These are phyloP conservation scores for Hanseniaspora lindneri DNA, from an alignment of 805 yeast genomes.

Conservation along the genomic window DNA sequence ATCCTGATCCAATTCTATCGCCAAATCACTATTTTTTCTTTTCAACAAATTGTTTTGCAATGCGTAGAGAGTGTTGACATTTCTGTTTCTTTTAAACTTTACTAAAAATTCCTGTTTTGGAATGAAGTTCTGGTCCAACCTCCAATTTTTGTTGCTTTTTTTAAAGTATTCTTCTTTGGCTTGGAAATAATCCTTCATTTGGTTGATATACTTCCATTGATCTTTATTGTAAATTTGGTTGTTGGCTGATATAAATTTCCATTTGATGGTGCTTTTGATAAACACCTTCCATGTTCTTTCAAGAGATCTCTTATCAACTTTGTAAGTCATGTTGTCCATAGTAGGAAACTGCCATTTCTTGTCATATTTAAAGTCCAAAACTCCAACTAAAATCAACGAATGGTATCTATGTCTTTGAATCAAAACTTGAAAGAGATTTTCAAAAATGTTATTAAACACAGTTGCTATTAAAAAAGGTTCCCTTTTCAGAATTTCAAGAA, in stretches of 20 bases:
- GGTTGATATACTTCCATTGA: slow-evolving; percentile 15
- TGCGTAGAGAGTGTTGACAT: slow-evolving; percentile 2
- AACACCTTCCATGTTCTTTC: slow-evolving; percentile 43
- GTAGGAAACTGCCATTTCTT: slow-evolving; percentile 39
- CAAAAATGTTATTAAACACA: slow-evolving; percentile 46
- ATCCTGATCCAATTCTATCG: not conserved
- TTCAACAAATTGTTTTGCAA: slow-evolving; percentile 13
- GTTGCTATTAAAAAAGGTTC: slow-evolving; percentile 40
- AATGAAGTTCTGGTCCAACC: slow-evolving; percentile 20
- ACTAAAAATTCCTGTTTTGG: slow-evolving; percentile 22
- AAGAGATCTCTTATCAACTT: slow-evolving; percentile 48
- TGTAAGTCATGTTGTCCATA: slow-evolving; percentile 32
- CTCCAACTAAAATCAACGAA: slow-evolving; percentile 42
- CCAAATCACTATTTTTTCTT: slow-evolving; percentile 10
- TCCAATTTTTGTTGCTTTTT: slow-evolving; percentile 12
- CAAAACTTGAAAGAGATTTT: slow-evolving; percentile 7
- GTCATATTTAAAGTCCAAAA: slow-evolving; percentile 53
- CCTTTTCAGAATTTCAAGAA: slow-evolving; percentile 33
- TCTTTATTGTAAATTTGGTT: slow-evolving; percentile 12
- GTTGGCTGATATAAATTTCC: not conserved
- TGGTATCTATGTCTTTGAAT: slow-evolving; percentile 48
- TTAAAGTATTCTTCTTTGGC: slow-evolving; percentile 13
- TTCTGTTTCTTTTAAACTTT: slow-evolving; percentile 17
- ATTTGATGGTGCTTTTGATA: slow-evolving; percentile 25
- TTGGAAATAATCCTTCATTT: slow-evolving; percentile 8